Conservation (phyloP, 1,284 basidiomycete species). For the Takashimella koratensis region DNA sequence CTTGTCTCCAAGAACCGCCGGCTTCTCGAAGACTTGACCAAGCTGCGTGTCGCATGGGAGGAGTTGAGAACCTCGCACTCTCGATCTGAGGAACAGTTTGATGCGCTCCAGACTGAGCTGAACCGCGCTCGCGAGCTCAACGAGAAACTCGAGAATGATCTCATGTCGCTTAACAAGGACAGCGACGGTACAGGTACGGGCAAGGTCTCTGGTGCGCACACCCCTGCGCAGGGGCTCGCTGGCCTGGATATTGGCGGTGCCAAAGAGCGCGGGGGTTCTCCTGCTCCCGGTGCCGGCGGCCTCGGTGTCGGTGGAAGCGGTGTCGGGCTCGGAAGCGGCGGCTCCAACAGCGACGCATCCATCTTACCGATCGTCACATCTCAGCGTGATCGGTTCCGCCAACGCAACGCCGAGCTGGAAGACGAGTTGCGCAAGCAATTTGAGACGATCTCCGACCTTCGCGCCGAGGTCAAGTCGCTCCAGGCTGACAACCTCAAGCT, state of each 20-base stretch:
- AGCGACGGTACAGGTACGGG: conserved; percentile 16
- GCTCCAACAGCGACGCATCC: conserved; percentile 63
- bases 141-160: conserved; percentile 85
- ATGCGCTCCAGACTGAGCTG: conserved; percentile 62
- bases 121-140: conserved; percentile 74
- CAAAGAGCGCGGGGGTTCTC: conserved; percentile 41
- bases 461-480: conserved; percentile 78
- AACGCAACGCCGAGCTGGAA: conserved; percentile 92
- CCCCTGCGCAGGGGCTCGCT: conserved; percentile 55
- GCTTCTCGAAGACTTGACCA: conserved; percentile 89
- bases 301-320: neutral
- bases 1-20: conserved; percentile 91
- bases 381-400: conserved; percentile 91
- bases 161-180: conserved; percentile 66
- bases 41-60: conserved; percentile 74
- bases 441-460: conserved; percentile 84
- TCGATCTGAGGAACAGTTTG: conserved; percentile 60
- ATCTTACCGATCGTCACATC: conserved; percentile 94
- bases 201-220: conserved; percentile 13
- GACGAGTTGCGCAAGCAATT: conserved; percentile 95
- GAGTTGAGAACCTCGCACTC: conserved; percentile 70
- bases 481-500: conserved; percentile 91
- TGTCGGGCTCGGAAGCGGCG: neutral
- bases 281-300: conserved; percentile 56
- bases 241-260: conserved; percentile 64